Evolutionary conservation across 345 rosid species (phyloP), one percentile per base, ranked within the genome.

Genomic region (Citrus maxima): DNA sequence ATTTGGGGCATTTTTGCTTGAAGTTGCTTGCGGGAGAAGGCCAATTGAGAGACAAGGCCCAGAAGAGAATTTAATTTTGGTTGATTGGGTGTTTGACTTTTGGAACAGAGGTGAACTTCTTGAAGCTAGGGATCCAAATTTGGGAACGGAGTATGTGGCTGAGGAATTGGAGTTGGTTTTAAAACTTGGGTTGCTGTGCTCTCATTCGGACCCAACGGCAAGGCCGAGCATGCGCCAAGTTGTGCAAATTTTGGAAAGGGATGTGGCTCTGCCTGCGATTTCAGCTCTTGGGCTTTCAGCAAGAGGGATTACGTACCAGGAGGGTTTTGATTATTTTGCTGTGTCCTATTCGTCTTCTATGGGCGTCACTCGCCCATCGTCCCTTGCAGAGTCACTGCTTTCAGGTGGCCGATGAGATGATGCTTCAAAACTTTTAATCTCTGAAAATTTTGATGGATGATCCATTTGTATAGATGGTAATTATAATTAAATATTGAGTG

Each of bases 151-250:
- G 21, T 85, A 63, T 35, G 78, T 76, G 34, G 83, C 72, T 1
- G 83, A 86, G 75, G 92, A 92, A 78, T 62, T 90, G 63, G 88
- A 85, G 46, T 70, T 88, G 83, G 93, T 87, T 27, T 76, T 90
- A 72, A 86, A 86, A 72, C 90, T 92, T 1, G 94, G 97, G 8
- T 69, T 92, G 83, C 21, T 86, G 62, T 92, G 97, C 77, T 88
- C 93, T 2, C 87, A 88, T 28, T 75, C 86, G 0, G 78, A 84
- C 1, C 89, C 94, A 27, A 69, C 70, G 5, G 78, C 75, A 6
- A 89, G 94, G 76, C 94, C 92, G 16, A 87, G 80, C 55, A 92
- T 90, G 94, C 87, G 90, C 67, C 90, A 88, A 42, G 87, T 87
- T 70, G 68, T 89, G 56, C 91, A 83, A 32, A 83, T 77, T 74